A percentile compares a stretch with the other conserved stretches of the same genome.
phyloP scores from a whole-genome alignment of 441 rosid genomes.

The Populus hybrid region DNA sequence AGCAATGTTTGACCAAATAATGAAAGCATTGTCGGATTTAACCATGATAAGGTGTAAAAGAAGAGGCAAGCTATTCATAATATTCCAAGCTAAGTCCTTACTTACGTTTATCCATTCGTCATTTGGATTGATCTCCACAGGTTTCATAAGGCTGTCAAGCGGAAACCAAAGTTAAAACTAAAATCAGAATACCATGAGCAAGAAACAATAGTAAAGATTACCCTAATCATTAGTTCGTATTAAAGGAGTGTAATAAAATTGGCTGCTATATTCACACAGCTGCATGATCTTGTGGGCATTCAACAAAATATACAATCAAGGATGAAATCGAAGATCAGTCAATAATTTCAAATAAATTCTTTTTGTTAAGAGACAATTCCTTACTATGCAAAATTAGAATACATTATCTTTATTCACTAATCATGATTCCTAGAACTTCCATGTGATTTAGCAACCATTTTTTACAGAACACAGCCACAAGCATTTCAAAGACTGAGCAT shows the following conservation, averaged over 20 bases:
- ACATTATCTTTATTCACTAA: neutral
- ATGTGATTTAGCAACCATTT: neutral
- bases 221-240: slow-evolving; percentile 4
- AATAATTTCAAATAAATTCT: neutral
- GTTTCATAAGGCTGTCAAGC: slow-evolving; percentile 74
- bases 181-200: slow-evolving; percentile 3
- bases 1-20: slow-evolving; percentile 10
- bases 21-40: neutral
- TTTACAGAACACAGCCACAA: neutral
- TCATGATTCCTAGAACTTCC: neutral
- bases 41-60: neutral
- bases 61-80: slow-evolving; percentile 10
- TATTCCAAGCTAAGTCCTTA: slow-evolving; percentile 15
- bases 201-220: slow-evolving; percentile 7
- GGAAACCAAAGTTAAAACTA: slow-evolving; percentile 26
- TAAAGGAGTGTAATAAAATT: neutral
- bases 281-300: neutral
- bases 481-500: neutral
- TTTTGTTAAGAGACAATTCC: neutral
- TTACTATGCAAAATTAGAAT: neutral
- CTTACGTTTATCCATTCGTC: slow-evolving; percentile 99
- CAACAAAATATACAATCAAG: neutral
- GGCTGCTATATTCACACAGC: neutral
- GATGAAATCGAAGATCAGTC: neutral
- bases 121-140: slow-evolving; percentile 86